Evolutionary conservation across 305 asterid species (phyloP).

Genomic region (Fraxinus sp.): DNA sequence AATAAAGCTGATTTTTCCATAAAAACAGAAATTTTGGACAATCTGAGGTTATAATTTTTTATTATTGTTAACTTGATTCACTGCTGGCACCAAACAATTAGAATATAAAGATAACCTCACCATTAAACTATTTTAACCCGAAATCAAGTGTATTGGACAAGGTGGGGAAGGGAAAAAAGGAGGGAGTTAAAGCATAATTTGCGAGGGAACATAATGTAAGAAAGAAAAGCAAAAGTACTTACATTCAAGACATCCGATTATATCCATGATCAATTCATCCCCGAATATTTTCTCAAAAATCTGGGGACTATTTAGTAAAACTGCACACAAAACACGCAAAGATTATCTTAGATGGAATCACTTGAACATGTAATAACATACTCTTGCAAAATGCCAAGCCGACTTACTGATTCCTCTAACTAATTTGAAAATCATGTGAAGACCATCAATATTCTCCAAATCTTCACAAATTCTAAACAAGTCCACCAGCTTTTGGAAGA

Average conservation of each 20-base stretch:
- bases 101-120: neutral
- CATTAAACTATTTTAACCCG: neutral
- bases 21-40: neutral
- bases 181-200: neutral
- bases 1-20: neutral
- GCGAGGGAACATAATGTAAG: neutral
- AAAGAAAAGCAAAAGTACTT: slow-evolving; percentile 34
- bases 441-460: slow-evolving; percentile 77
- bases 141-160: neutral
- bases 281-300: slow-evolving; percentile 90
- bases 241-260: slow-evolving; percentile 97
- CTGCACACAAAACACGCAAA: slow-evolving; percentile 49
- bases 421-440: slow-evolving; percentile 76
- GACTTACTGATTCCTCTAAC: slow-evolving; percentile 85
- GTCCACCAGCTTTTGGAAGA: slow-evolving; percentile 77
- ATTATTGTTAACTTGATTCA: neutral
- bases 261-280: slow-evolving; percentile 87
- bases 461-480: slow-evolving; percentile 80
- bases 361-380: slow-evolving; percentile 7
- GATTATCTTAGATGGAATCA: slow-evolving; percentile 12
- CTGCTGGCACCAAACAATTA: neutral
- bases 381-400: slow-evolving; percentile 21
- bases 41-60: neutral
- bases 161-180: neutral
- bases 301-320: slow-evolving; percentile 75